Evolutionary conservation across 768 basidiomycete species (phyloP).

Genomic region (Pleurotus ostreatus): DNA sequence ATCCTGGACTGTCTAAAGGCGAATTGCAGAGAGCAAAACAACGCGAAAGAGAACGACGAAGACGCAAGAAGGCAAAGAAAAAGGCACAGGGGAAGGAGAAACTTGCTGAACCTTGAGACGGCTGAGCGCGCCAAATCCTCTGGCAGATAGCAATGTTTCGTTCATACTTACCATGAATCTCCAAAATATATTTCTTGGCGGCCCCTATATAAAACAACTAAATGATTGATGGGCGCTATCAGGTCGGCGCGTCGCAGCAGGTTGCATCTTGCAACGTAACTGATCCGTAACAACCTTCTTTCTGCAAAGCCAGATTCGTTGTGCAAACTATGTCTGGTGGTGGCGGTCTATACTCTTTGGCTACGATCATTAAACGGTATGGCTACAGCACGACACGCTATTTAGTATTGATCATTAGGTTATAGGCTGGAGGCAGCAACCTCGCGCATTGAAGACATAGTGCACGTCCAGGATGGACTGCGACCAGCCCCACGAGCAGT

Average conservation of each 20-base stretch:
- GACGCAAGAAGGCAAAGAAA: slow-evolving; percentile 77
- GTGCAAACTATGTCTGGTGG: slow-evolving; percentile 27
- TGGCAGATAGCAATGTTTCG: too few relatives aligned
- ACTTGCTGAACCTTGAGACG: slow-evolving; percentile 14
- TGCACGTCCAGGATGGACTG: slow-evolving; percentile 28
- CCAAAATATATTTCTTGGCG: too few relatives aligned
- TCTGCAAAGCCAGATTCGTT: too few relatives aligned
- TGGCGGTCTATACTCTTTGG: slow-evolving; percentile 64
- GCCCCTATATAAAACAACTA: too few relatives aligned
- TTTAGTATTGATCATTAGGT: slow-evolving; percentile 21
- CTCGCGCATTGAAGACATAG: slow-evolving; percentile 89
- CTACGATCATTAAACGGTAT: slow-evolving; percentile 82
- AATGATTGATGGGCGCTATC: too few relatives aligned
- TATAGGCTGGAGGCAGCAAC: slow-evolving; percentile 88
- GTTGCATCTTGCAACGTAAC: too few relatives aligned
- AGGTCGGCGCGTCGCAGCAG: too few relatives aligned
- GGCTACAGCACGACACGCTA: slow-evolving; percentile 13
- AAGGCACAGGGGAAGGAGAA: slow-evolving; percentile 36
- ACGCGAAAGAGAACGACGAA: slow-evolving; percentile 69
- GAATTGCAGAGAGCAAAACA: slow-evolving; percentile 69
- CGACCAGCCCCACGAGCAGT: slow-evolving; percentile 13
- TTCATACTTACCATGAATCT: too few relatives aligned
- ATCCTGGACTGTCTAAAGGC: slow-evolving; percentile 75
- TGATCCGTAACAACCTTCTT: too few relatives aligned
- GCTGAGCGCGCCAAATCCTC: too few relatives aligned